A percentile compares a stretch with the other conserved stretches of the same genome.
Evolutionary conservation across 2,329 filamentous ascomycete genomes (phyloP).

Genomic region (Didymella pinodella): DNA sequence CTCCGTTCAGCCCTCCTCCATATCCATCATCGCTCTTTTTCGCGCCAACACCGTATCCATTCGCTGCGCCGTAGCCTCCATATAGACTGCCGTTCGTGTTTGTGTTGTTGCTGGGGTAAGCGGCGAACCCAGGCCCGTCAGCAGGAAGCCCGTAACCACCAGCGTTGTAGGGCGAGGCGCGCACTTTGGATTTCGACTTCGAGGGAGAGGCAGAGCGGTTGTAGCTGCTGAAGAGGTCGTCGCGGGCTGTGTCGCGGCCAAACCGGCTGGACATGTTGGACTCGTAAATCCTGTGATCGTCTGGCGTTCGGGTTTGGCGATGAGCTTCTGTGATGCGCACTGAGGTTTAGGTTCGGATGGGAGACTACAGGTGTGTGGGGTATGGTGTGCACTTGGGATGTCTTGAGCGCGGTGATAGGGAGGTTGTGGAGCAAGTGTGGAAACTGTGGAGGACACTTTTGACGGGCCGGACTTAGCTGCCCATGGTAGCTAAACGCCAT

Average conservation of each 20-base stretch:
- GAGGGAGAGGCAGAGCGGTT: conserved; percentile 50
- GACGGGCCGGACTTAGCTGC: conserved; percentile 14
- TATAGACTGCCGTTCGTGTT: conserved; percentile 20
- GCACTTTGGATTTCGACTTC: conserved; percentile 41
- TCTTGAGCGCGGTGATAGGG: not conserved
- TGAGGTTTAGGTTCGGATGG: too few species aligned
- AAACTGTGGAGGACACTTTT: conserved; percentile 32
- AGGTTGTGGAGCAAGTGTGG: conserved; percentile 15
- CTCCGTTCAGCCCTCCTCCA: conserved; percentile 6
- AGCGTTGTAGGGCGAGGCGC: conserved; percentile 28
- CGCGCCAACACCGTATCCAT: not conserved
- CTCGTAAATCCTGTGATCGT: not conserved
- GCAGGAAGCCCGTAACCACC: conserved; percentile 20
- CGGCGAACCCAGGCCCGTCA: conserved; percentile 29
- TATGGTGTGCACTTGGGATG: not conserved
- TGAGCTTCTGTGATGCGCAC: not conserved
- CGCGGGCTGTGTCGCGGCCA: conserved; percentile 37
- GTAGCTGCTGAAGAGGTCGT: conserved; percentile 54
- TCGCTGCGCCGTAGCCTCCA: not conserved
- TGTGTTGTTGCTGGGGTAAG: conserved; percentile 42
- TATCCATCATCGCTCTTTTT: conserved; percentile 2
- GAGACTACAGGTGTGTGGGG: not conserved
- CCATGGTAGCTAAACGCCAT: conserved; percentile 23
- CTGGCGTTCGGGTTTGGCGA: not conserved
- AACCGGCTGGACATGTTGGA: conserved; percentile 31